A percentile compares a stretch with the other conserved stretches of the same genome.
Evolutionary conservation across 495 filamentous ascomycete species (phyloP).

Genomic region (Penicillium lagena): DNA sequence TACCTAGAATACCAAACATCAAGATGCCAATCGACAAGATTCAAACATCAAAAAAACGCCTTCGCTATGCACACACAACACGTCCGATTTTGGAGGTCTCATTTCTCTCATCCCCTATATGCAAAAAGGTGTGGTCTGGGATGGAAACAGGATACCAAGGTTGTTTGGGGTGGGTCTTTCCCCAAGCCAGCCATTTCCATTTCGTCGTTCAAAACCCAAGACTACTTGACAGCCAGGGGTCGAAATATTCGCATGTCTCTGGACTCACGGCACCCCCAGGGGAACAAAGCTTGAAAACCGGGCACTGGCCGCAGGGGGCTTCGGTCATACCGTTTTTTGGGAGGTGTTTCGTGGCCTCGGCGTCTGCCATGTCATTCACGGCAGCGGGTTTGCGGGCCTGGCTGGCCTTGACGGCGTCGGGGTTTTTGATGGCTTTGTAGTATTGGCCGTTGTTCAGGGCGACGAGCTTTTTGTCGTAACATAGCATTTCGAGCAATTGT

Average conservation of each 20-base stretch:
- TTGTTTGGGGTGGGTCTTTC: too few species aligned
- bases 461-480: slow-evolving; percentile 69
- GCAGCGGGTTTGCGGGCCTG: slow-evolving; percentile 32
- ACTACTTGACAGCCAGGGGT: slow-evolving; percentile 60
- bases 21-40: background rate
- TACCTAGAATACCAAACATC: too few species aligned
- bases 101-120: background rate
- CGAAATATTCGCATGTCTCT: slow-evolving; percentile 85
- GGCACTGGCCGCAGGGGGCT: slow-evolving; percentile 84
- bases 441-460: slow-evolving; percentile 38
- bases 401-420: slow-evolving; percentile 28
- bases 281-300: slow-evolving; percentile 87
- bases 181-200: background rate
- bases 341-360: slow-evolving; percentile 11
- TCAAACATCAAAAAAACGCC: slow-evolving; percentile 29
- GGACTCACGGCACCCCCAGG: slow-evolving; percentile 85
- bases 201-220: slow-evolving; percentile 25
- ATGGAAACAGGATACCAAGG: too few species aligned
- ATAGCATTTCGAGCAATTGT: slow-evolving; percentile 76
- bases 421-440: slow-evolving; percentile 44
- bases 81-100: slow-evolving; percentile 3
- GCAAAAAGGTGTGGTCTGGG: too few species aligned
- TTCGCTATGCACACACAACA: slow-evolving; percentile 32
- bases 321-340: slow-evolving; percentile 71
- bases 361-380: slow-evolving; percentile 15